These are phyloP conservation scores for Nothomitra cinnamomea DNA, from an alignment of 2,329 filamentous ascomycete genomes.

Conservation along the genomic window DNA sequence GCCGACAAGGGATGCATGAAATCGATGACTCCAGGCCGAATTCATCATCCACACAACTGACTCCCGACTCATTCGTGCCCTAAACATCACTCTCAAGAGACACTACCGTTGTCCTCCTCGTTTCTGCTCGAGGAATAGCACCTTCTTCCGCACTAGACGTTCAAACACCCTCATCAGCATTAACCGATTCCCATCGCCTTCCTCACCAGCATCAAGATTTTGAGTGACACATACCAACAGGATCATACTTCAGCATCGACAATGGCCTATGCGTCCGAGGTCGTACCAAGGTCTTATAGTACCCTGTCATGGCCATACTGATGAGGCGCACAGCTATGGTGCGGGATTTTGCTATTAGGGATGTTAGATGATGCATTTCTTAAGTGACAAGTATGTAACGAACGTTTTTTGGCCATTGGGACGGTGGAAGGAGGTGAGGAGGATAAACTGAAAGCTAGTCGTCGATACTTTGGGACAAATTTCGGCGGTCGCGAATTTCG, in stretches of 20 bases:
- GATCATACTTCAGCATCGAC: conserved; percentile 98
- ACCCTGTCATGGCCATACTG: conserved; percentile 98
- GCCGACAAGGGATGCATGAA: too few species aligned
- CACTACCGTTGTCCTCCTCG: conserved; percentile 34
- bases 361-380: too few species aligned
- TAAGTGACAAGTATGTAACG: too few species aligned
- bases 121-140: conserved; percentile 88
- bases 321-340: conserved; percentile 84
- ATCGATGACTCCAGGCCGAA: too few species aligned
- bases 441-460: too few species aligned
- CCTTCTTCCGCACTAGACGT: conserved; percentile 68
- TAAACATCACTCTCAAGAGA: not conserved
- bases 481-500: too few species aligned
- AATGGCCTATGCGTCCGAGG: conserved; percentile 68
- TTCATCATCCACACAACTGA: not conserved
- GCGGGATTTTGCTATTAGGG: conserved; percentile 60
- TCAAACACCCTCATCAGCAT: conserved; percentile 7
- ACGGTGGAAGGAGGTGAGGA: too few species aligned
- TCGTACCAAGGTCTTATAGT: conserved; percentile 80
- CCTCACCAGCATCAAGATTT: not conserved
- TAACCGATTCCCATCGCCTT: not conserved
- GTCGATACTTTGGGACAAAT: too few species aligned
- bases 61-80: conserved; percentile 11
- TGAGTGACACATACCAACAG: conserved; percentile 50
- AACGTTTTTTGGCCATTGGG: too few species aligned